Conservation (phyloP, 306 rosid genomes). For the Carpinus fangiana region DNA sequence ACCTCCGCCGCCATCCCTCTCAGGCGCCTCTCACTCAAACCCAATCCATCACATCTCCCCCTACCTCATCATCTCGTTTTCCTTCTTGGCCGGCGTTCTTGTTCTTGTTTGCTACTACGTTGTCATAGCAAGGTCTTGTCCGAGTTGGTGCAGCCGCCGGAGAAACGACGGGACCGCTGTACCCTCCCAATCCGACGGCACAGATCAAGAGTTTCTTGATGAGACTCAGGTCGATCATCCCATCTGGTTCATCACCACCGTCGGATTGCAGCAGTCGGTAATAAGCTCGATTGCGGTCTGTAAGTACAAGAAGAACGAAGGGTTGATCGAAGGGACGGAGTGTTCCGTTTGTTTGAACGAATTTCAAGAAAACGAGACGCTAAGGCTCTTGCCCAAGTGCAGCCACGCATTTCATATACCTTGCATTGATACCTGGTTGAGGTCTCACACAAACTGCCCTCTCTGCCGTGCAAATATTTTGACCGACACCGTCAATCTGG, state of each 20-base stretch:
- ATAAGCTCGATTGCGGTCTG: constrained; percentile 61
- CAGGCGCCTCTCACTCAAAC: constrained; percentile 13
- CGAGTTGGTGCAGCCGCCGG: constrained; percentile 36
- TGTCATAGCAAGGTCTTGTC: constrained; percentile 49
- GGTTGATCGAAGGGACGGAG: constrained; percentile 66
- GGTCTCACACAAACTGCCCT: constrained; percentile 74
- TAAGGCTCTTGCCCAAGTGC: constrained; percentile 68
- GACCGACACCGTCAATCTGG: constrained; percentile 19
- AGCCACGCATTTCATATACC: constrained; percentile 67
- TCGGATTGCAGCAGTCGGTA: constrained; percentile 64
- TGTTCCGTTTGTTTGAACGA: constrained; percentile 74
- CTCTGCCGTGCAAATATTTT: constrained; percentile 63
- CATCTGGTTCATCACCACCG: constrained; percentile 63
- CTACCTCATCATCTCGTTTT: constrained; percentile 41
- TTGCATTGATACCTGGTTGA: constrained; percentile 73
- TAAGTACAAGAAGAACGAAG: constrained; percentile 52
- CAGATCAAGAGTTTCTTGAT: constrained; percentile 40
- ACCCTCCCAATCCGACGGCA: constrained; percentile 25
- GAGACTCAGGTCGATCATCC: constrained; percentile 65
- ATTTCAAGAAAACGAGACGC: constrained; percentile 53
- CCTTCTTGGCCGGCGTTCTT: constrained; percentile 40
- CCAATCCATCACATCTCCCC: constrained; percentile 40
- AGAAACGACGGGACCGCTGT: constrained; percentile 12
- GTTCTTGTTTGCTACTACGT: constrained; percentile 48
- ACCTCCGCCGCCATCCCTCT: constrained; percentile 28